Conservation (phyloP, 2,329 filamentous ascomycete genomes). For the Meredithiella fracta region DNA sequence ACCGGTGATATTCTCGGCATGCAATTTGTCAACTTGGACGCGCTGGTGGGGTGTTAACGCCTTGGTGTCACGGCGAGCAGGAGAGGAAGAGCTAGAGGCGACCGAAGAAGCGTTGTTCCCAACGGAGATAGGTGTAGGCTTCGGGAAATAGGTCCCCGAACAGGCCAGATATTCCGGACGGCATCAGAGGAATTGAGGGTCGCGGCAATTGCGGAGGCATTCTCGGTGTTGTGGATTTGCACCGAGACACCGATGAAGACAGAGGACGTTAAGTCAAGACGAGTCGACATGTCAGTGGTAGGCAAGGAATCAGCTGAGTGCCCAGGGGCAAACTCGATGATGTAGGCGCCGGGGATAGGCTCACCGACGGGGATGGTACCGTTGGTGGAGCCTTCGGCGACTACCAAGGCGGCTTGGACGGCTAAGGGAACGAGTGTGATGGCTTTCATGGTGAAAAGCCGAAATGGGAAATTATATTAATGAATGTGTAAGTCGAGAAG, state of each 20-base stretch:
- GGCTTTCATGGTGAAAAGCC: too few species aligned
- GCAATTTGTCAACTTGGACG: constrained; percentile 25
- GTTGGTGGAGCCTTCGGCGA: neutral
- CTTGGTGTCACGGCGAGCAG: constrained; percentile 16
- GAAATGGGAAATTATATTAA: too few species aligned
- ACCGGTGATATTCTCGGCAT: constrained; percentile 28
- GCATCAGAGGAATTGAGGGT: neutral
- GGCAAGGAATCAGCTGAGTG: constrained; percentile 15
- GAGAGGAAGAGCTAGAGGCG: neutral
- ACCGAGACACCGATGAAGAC: constrained; percentile 19
- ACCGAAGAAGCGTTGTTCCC: too few species aligned
- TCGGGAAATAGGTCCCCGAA: constrained; percentile 17
- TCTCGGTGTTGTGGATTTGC: constrained; percentile 17
- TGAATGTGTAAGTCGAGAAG: neutral
- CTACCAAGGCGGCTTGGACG: neutral
- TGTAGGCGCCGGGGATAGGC: constrained; percentile 17
- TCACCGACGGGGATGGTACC: too few species aligned
- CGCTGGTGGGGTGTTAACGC: constrained; percentile 16
- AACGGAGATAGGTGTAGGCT: neutral
- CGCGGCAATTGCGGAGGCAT: constrained; percentile 18
- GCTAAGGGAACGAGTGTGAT: neutral
- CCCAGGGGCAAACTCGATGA: constrained; percentile 18
- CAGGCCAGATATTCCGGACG: constrained; percentile 21
- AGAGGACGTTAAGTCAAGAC: constrained; percentile 17
- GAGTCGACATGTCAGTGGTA: constrained; percentile 15